Evolutionary conservation across 495 filamentous ascomycete genomes (phyloP).

Genomic region (Friedmanniomyces simplex): DNA sequence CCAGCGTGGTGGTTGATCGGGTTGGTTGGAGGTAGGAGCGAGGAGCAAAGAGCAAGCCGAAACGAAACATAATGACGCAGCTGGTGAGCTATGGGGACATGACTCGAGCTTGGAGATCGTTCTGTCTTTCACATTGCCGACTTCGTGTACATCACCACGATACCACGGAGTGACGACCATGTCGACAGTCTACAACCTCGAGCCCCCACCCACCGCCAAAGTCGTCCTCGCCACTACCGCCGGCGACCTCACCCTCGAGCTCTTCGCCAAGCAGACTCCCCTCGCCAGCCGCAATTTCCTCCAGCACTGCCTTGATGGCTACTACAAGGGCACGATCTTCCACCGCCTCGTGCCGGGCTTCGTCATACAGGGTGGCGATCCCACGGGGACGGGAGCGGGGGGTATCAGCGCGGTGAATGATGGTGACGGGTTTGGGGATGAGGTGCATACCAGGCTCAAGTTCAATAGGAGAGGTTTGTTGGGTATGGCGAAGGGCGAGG

Average conservation of each 20-base stretch:
- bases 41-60: too few relatives aligned
- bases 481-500: slow-evolving; percentile 82
- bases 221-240: slow-evolving; percentile 79
- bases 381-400: slow-evolving; percentile 74
- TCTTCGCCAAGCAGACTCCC: slow-evolving; percentile 89
- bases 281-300: slow-evolving; percentile 91
- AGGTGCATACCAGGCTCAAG: slow-evolving; percentile 82
- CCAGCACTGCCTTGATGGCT: slow-evolving; percentile 85
- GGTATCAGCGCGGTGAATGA: slow-evolving; percentile 86
- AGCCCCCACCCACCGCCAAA: slow-evolving; percentile 84
- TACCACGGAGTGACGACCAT: too few relatives aligned
- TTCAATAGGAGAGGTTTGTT: slow-evolving; percentile 86
- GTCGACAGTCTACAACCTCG: slow-evolving; percentile 60
- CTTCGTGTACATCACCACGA: too few relatives aligned
- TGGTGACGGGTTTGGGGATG: slow-evolving; percentile 75
- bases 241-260: slow-evolving; percentile 78
- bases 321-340: slow-evolving; percentile 87
- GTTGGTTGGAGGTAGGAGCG: too few relatives aligned
- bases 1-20: slow-evolving; percentile 1
- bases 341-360: slow-evolving; percentile 88
- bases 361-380: slow-evolving; percentile 85
- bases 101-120: too few relatives aligned
- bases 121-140: too few relatives aligned
- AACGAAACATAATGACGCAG: too few relatives aligned
- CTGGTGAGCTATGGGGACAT: too few relatives aligned